Evolutionary conservation across 768 basidiomycete species (phyloP).

Genomic region (Tylopilus plumbeoviolaceoides): DNA sequence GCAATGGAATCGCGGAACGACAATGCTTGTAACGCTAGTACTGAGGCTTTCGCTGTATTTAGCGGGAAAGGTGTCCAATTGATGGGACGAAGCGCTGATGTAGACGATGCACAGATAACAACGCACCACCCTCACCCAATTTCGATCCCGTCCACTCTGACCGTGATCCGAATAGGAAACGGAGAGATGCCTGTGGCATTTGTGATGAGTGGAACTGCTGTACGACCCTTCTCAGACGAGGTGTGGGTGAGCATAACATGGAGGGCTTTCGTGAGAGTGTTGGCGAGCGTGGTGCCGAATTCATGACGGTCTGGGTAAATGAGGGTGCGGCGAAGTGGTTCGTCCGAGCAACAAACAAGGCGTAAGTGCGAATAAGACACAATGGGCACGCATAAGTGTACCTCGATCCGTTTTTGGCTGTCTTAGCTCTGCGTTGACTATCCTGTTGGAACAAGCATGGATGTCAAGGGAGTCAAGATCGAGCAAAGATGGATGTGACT

Average conservation of each 20-base stretch:
- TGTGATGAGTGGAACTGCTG: conserved; percentile 76
- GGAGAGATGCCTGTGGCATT: conserved; percentile 73
- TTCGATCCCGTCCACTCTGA: conserved; percentile 65
- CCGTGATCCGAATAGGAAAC: conserved; percentile 69
- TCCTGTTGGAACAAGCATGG: conserved; percentile 39
- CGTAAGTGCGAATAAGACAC: neutral
- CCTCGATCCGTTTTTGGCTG: conserved; percentile 67
- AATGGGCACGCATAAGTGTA: conserved; percentile 15
- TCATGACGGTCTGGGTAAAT: conserved; percentile 39
- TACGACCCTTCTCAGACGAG: conserved; percentile 71
- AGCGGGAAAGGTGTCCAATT: neutral
- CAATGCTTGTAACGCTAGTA: neutral
- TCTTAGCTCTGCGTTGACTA: conserved; percentile 74
- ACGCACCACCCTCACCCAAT: conserved; percentile 35
- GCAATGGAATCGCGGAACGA: neutral
- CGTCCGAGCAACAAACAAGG: neutral
- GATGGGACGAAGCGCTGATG: neutral
- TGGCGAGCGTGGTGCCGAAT: conserved; percentile 55
- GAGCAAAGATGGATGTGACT: conserved; percentile 8
- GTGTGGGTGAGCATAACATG: conserved; percentile 72
- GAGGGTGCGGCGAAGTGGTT: no score
- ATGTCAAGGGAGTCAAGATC: neutral
- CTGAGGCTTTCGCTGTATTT: neutral
- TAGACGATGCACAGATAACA: neutral
- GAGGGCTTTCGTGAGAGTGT: conserved; percentile 62